phyloP scores from a whole-genome alignment of 2,329 filamentous ascomycete genomes.

The Claviceps sp. region DNA sequence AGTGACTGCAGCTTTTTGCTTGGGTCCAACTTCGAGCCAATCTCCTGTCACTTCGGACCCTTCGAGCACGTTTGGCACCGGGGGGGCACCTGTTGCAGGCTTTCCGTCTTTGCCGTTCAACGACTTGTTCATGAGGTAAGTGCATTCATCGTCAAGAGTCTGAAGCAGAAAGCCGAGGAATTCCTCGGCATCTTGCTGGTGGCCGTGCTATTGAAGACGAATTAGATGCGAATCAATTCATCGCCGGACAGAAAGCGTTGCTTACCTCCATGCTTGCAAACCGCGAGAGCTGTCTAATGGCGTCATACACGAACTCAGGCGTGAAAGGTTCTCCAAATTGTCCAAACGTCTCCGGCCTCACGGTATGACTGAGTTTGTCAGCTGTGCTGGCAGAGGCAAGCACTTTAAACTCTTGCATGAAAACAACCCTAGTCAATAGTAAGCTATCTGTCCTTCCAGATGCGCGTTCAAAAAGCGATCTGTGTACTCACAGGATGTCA shows the following conservation, averaged over 20 bases:
- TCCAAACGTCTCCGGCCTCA: slow-evolving; percentile 77
- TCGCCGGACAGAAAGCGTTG: neutral
- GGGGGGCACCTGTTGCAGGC: slow-evolving; percentile 18
- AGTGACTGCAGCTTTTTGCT: slow-evolving; percentile 76
- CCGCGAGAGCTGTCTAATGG: slow-evolving; percentile 71
- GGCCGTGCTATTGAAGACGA: slow-evolving; percentile 52
- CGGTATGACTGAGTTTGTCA: slow-evolving; percentile 56
- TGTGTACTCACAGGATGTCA: slow-evolving; percentile 64
- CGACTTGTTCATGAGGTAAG: slow-evolving; percentile 46
- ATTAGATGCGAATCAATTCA: neutral
- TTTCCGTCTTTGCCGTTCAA: slow-evolving; percentile 29
- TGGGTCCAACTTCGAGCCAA: slow-evolving; percentile 89
- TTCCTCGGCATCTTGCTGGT: slow-evolving; percentile 96
- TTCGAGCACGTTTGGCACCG: slow-evolving; percentile 16
- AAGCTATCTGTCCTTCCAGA: neutral
- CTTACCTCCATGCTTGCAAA: slow-evolving; percentile 85
- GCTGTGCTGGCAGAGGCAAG: slow-evolving; percentile 65
- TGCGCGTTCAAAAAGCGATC: neutral
- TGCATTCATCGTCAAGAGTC: slow-evolving; percentile 85
- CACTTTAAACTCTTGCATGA: slow-evolving; percentile 81
- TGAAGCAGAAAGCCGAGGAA: slow-evolving; percentile 90
- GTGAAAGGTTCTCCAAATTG: slow-evolving; percentile 84
- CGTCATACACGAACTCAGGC: slow-evolving; percentile 90
- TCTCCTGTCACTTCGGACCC: slow-evolving; percentile 27
- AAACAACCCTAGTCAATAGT: slow-evolving; percentile 59